A percentile compares a stretch with the other conserved stretches of the same genome.
Conservation (phyloP, 2,329 filamentous ascomycete genomes). For the Cordyceps pruinosa region DNA sequence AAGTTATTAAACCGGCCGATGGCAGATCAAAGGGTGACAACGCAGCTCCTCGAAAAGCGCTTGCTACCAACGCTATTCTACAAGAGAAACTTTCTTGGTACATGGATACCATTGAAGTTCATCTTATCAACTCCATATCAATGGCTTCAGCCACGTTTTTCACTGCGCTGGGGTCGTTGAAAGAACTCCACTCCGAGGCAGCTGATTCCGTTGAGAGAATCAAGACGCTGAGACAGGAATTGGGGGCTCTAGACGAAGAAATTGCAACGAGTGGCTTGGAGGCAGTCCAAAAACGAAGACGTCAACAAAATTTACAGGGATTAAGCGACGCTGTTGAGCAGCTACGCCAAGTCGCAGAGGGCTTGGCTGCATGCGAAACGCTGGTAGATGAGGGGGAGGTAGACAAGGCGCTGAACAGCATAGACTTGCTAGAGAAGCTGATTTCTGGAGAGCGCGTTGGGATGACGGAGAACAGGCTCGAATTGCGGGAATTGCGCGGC, state of each 20-base stretch:
- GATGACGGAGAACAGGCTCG: constrained; percentile 22
- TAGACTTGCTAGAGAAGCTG: constrained; percentile 71
- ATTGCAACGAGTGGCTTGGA: constrained; percentile 80
- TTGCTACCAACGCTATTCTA: constrained; percentile 93
- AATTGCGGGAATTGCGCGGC: constrained; percentile 62
- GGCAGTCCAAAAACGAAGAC: constrained; percentile 73
- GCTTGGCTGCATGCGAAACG: constrained; percentile 68
- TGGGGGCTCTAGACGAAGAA: constrained; percentile 75
- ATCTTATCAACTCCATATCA: constrained; percentile 92
- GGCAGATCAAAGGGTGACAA: constrained; percentile 46
- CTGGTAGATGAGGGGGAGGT: constrained; percentile 79
- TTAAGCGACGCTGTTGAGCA: constrained; percentile 79
- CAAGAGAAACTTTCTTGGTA: constrained; percentile 99
- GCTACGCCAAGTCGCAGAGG: constrained; percentile 69
- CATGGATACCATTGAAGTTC: constrained; percentile 98
- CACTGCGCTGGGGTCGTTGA: constrained; percentile 81
- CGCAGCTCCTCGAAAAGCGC: constrained; percentile 62
- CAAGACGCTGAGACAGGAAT: constrained; percentile 68
- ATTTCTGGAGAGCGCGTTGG: constrained; percentile 63
- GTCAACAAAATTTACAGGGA: constrained; percentile 77
- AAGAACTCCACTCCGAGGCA: constrained; percentile 86
- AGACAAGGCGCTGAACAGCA: constrained; percentile 68
- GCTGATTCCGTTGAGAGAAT: constrained; percentile 86
- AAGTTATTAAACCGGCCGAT: constrained; percentile 69
- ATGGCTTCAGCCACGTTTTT: constrained; percentile 96